These are phyloP conservation scores for Ustilago sp. DNA, from an alignment of 1,284 basidiomycete genomes.

Conservation along the genomic window DNA sequence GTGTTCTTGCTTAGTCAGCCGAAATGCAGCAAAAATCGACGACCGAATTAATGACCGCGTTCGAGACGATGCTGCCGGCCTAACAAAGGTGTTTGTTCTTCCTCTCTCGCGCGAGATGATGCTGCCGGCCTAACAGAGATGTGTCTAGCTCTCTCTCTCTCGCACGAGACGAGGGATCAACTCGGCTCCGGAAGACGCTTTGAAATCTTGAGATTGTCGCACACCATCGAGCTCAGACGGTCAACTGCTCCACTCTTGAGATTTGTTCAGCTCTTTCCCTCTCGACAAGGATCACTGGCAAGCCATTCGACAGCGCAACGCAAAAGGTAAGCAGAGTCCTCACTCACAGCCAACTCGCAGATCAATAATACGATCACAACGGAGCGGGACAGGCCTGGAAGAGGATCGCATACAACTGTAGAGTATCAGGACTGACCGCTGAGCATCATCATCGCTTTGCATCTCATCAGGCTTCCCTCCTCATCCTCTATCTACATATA, in stretches of 20 bases:
- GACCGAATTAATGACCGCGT: neutral
- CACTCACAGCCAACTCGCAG: no score
- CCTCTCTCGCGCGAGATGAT: neutral
- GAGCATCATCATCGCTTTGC: neutral
- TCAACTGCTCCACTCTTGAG: neutral
- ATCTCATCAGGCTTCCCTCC: neutral
- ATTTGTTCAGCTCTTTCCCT: neutral
- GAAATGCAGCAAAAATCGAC: neutral
- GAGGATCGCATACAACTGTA: neutral
- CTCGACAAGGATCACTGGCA: neutral
- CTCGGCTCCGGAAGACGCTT: neutral
- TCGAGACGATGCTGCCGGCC: neutral
- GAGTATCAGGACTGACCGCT: neutral
- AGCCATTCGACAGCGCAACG: neutral
- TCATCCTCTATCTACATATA: conserved; percentile 2
- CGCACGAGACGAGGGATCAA: neutral
- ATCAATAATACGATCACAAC: neutral
- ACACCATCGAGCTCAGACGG: conserved; percentile 3
- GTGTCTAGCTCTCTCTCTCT: neutral
- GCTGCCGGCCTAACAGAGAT: neutral
- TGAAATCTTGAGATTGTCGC: neutral
- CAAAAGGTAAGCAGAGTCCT: neutral
- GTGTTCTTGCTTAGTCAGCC: no score
- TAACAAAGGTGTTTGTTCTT: neutral
- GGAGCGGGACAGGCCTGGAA: neutral